phyloP scores from a whole-genome alignment of 495 filamentous ascomycete species.

The Trichoderma gamsii region DNA sequence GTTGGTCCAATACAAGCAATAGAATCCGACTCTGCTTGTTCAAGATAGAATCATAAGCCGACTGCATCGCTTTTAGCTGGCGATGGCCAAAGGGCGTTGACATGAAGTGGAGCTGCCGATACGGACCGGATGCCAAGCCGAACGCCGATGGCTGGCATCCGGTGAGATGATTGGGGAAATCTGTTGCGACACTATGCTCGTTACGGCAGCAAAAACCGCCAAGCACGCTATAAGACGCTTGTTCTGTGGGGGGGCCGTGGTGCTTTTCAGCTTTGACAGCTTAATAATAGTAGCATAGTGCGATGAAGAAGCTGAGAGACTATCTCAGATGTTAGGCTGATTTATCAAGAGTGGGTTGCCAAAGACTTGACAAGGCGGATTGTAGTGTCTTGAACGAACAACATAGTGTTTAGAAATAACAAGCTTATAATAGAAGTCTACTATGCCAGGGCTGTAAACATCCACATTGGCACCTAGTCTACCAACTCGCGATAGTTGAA shows the following conservation, averaged over 20 bases:
- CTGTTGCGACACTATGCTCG: not conserved
- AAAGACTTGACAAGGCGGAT: not conserved
- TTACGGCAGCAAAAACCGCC: not conserved
- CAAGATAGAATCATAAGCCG: slow-evolving; percentile 9
- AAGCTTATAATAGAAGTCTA: not conserved
- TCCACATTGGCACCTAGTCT: not conserved
- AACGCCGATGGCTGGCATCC: not conserved
- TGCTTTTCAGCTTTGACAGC: not conserved
- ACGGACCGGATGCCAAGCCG: slow-evolving; percentile 8
- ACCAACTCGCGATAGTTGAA: not conserved
- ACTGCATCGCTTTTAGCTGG: slow-evolving; percentile 9
- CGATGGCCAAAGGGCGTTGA: slow-evolving; percentile 8
- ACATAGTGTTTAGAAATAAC: too few species aligned
- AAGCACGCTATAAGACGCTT: not conserved
- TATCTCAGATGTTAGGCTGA: not conserved
- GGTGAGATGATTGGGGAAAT: slow-evolving; percentile 11
- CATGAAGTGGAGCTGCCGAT: not conserved
- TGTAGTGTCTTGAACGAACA: not conserved
- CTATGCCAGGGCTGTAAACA: not conserved
- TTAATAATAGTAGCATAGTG: not conserved
- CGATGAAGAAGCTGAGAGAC: not conserved
- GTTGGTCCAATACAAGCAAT: not conserved
- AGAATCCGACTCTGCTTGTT: not conserved
- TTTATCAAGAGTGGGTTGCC: not conserved
- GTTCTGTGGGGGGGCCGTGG: not conserved